Base-by-base conservation (phyloP, 1,284 basidiomycete genomes). In the Peniophora sp. region DNA sequence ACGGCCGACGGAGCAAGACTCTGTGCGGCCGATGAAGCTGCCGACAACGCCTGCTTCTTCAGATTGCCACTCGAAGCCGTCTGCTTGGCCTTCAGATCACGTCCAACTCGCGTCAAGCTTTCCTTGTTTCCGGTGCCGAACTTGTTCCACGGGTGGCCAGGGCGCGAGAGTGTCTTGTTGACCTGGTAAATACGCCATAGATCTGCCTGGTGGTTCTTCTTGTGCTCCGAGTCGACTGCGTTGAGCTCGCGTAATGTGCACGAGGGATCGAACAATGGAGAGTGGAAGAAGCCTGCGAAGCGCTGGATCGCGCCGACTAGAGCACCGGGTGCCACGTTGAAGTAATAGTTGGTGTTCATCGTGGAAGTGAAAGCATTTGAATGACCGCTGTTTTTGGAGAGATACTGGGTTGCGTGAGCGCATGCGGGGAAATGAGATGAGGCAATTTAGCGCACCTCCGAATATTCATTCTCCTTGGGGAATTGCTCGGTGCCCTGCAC, bases 181-280 rank as follows among this genome's bases (percentile, higher is more conserved):
- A 98, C 73, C 69, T 99, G 97, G 70, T 91, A 98, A 51, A 95
- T 84, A n/a, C 97, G 83, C 94, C 95, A 98, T 62, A 88, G 73
- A 66, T 99, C 96, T n/a, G 74, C 75, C 68, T 98, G 96, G 48
- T 93, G 79, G 64, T 99, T 99, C 75, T 99, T 99, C 75, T 93
- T 94, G 77, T 99, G 90, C 65, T 99, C 97, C 1, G 94, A 97
- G 65, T 99, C 89, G 35, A 99, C 97, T 1, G 97, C 97, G 58
- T 95, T 94, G 57, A 98, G 82, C 69, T 99, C 97, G 45, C 97
- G 83, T 49, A 88, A 82, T 0, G 96, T 96, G 65, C 96, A 96
- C 15, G 90, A 92, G 0, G 88, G 81, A 11, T 90, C 73, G 64
- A 99, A 99, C 48, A 97, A 78, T 0, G 97, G 97, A 37, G 85